A percentile compares a stretch with the other conserved stretches of the same genome.
These are phyloP conservation scores for Trichophyton rubrum DNA, from an alignment of 2,329 filamentous ascomycete genomes.

Conservation along the genomic window DNA sequence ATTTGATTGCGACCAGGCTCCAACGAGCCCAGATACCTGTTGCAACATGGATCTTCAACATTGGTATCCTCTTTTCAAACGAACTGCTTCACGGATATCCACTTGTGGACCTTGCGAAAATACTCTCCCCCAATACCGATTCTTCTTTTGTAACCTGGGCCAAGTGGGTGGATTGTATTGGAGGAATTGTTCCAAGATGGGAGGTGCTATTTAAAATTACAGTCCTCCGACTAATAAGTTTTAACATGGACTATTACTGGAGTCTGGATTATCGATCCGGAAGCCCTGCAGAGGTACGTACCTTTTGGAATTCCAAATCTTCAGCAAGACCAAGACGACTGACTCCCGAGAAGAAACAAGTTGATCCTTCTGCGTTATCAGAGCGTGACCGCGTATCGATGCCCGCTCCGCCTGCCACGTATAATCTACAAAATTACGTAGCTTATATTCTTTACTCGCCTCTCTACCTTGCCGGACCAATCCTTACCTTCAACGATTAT, in stretches of 20 bases:
- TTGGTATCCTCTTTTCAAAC: slow-evolving; percentile 76
- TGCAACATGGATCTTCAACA: slow-evolving; percentile 82
- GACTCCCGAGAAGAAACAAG: slow-evolving; percentile 87
- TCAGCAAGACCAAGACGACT: slow-evolving; percentile 13
- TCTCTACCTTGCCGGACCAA: slow-evolving; percentile 82
- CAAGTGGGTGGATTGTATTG: slow-evolving; percentile 60
- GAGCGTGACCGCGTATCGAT: slow-evolving; percentile 75
- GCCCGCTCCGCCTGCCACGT: slow-evolving; percentile 60
- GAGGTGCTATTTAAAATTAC: slow-evolving; percentile 97
- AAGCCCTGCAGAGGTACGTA: slow-evolving; percentile 68
- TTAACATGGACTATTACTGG: slow-evolving; percentile 97
- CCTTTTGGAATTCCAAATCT: neutral
- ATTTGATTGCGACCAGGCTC: slow-evolving; percentile 58
- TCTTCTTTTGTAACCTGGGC: slow-evolving; percentile 48
- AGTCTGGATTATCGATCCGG: slow-evolving; percentile 53
- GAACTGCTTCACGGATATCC: slow-evolving; percentile 70
- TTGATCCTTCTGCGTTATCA: slow-evolving; percentile 74
- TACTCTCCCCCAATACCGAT: slow-evolving; percentile 37
- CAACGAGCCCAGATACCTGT: slow-evolving; percentile 59
- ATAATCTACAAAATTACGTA: slow-evolving; percentile 69
- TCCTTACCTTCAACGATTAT: slow-evolving; percentile 97
- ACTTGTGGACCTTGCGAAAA: slow-evolving; percentile 49
- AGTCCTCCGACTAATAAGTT: slow-evolving; percentile 81
- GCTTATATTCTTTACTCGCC: slow-evolving; percentile 86
- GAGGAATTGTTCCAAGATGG: slow-evolving; percentile 81